Conservation (phyloP, 1,284 basidiomycete species). For the Farysia itapuensis region DNA sequence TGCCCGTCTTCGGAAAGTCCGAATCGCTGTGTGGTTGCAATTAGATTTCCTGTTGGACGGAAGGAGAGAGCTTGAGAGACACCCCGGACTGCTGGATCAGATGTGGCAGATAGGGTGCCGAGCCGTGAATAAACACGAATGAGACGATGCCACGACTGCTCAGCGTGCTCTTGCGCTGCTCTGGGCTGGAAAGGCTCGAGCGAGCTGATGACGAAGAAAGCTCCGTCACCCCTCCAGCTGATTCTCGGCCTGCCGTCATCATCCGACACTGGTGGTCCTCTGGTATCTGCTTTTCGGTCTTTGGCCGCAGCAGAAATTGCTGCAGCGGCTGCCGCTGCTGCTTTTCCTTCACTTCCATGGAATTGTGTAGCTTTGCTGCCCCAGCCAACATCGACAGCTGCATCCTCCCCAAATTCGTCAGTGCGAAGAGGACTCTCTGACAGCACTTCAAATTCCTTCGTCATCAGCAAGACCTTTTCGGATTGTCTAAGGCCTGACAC, state of each 20-base stretch:
- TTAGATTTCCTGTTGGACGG: conserved; percentile 82
- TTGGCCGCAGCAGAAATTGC: conserved; percentile 62
- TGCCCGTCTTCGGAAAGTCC: conserved; percentile 67
- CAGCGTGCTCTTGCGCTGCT: conserved; percentile 1
- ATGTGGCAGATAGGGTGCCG: conserved; percentile 78
- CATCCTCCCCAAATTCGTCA: conserved; percentile 82
- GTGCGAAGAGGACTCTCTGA: conserved; percentile 75
- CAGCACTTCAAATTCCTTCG: conserved; percentile 81
- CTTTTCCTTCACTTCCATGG: conserved; percentile 91
- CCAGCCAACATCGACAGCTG: conserved; percentile 94
- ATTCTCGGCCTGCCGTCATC: conserved; percentile 76
- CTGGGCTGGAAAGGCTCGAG: conserved; percentile 62
- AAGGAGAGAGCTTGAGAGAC: conserved; percentile 80
- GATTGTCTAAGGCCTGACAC: conserved; percentile 11
- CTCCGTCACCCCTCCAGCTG: conserved; percentile 89
- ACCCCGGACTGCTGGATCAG: conserved; percentile 74
- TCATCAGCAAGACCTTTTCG: conserved; percentile 83
- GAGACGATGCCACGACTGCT: conserved; percentile 72
- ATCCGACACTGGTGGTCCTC: conserved; percentile 63
- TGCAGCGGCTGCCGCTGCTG: conserved; percentile 68
- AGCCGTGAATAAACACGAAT: conserved; percentile 65
- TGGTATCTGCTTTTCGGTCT: conserved; percentile 26
- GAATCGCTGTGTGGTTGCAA: conserved; percentile 80
- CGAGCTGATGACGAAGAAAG: conserved; percentile 82
- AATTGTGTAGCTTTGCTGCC: conserved; percentile 96